Evolutionary conservation across 2,329 filamentous ascomycete genomes (phyloP), one percentile per base, ranked within the genome.

Genomic region (Pseudocercospora pini-densiflorae): DNA sequence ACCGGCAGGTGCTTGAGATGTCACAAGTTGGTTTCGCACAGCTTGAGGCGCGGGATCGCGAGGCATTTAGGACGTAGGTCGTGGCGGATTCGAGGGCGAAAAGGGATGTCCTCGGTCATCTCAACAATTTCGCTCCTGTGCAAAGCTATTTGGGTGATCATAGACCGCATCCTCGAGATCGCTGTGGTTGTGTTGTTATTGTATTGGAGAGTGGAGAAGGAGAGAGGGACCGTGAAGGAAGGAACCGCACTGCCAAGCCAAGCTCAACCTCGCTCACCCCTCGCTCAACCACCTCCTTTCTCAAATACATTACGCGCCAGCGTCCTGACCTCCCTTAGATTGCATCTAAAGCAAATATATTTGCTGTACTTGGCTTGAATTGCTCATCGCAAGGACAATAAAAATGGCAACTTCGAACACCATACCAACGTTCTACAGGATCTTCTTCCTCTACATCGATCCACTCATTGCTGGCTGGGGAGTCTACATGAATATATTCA

Each of bases 371-470:
- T 47, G n/a, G 12, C n/a, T 9, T n/a, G n/a, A 47, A n/a, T 47
- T n/a, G 16, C 45, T 23, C n/a, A 19, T 19, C 45, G 9, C 1
- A 23, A 49, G 2, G 1, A 3, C 49, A 5, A 6, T 19, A 19
- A 24, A 23, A 21, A 59, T 59, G 55, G 31, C 55, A 6, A 12
- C 43, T 23, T 31, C 31, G 21, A 12, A 27, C n/a, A 27, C 53
- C 62, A 62, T 67, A 19, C 62, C 61, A 14, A 59, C 57, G 7
- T 61, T 68, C 67, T 71, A 66, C 62, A 51, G 59, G 53, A 19
- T 69, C 63, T 67, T 68, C 65, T 69, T 70, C 62, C 62, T 63
- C 49, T 43, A 61, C 53, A 33, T 68, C 19, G 69, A 67, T 54
- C 68, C 68, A 10, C 43, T 62, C 21, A 68, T 71, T 33, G 66